Conservation (phyloP, 2,329 filamentous ascomycete species). For the Kalaharituber pfeilii region DNA sequence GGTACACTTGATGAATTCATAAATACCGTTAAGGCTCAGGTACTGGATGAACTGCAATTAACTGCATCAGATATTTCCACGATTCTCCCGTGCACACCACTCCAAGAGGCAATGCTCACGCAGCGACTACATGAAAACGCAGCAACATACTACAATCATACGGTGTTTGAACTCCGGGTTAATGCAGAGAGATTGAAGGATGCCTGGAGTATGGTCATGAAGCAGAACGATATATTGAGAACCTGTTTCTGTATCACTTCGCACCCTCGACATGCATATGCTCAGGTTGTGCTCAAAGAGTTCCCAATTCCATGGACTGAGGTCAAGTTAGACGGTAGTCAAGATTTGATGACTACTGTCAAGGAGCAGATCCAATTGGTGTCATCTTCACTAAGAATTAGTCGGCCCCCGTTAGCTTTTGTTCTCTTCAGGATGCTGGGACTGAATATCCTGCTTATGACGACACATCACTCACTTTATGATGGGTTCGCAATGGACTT, state of each 20-base stretch:
- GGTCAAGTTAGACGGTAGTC: constrained; percentile 16
- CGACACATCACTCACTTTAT: constrained; percentile 68
- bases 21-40: constrained; percentile 24
- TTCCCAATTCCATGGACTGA: constrained; percentile 27
- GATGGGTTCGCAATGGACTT: constrained; percentile 61
- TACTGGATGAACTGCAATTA: constrained; percentile 9
- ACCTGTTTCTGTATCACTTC: constrained; percentile 57
- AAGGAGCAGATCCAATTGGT: constrained; percentile 28
- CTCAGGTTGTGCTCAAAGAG: constrained; percentile 49
- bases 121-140: constrained; percentile 31
- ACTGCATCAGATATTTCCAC: constrained; percentile 29
- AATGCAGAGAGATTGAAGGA: constrained; percentile 35
- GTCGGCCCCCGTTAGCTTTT: constrained; percentile 27
- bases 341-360: constrained; percentile 27
- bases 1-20: constrained; percentile 23
- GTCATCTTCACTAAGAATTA: constrained; percentile 25
- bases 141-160: constrained; percentile 53
- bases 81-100: constrained; percentile 64
- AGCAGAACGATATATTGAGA: constrained; percentile 57
- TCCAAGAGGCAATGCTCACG: constrained; percentile 77
- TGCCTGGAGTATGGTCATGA: constrained; percentile 46
- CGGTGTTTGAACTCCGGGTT: constrained; percentile 43
- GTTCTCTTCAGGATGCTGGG: constrained; percentile 17
- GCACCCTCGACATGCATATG: constrained; percentile 43
- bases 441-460: constrained; percentile 29